Conservation (phyloP, 495 filamentous ascomycete species). For the Neurospora tetraspora region DNA sequence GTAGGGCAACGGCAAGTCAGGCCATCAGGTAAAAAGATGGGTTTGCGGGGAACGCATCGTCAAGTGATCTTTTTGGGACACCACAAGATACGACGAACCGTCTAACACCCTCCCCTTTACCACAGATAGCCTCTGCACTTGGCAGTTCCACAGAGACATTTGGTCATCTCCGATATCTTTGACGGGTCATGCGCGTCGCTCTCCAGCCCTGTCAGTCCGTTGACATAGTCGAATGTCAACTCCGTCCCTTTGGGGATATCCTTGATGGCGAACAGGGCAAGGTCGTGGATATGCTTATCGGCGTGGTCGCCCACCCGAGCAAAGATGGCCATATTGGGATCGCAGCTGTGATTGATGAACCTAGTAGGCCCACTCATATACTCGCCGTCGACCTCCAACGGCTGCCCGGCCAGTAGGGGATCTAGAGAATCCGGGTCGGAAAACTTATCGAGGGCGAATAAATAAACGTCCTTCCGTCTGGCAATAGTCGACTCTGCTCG, state of each 20-base stretch:
- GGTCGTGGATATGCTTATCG: slow-evolving; percentile 68
- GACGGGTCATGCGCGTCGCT: slow-evolving; percentile 40
- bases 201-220: slow-evolving; percentile 38
- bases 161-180: slow-evolving; percentile 38
- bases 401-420: slow-evolving; percentile 26
- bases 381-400: slow-evolving; percentile 46
- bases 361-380: slow-evolving; percentile 50
- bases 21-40: not conserved
- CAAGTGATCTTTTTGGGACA: not conserved
- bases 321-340: slow-evolving; percentile 68
- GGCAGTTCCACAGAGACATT: slow-evolving; percentile 58
- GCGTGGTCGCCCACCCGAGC: slow-evolving; percentile 70
- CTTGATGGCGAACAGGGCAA: slow-evolving; percentile 72
- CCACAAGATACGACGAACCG: not conserved
- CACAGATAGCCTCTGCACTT: slow-evolving; percentile 63
- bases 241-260: slow-evolving; percentile 63
- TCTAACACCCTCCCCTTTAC: slow-evolving; percentile 17
- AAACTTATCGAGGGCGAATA: slow-evolving; percentile 81
- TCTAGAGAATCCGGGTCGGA: slow-evolving; percentile 38
- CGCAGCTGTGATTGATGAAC: slow-evolving; percentile 68
- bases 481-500: slow-evolving; percentile 39
- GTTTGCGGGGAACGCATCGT: not conserved
- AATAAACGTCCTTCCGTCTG: slow-evolving; percentile 53
- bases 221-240: slow-evolving; percentile 80
- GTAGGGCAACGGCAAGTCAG: not conserved